Evolutionary conservation across 495 filamentous ascomycete species (phyloP).

Genomic region (Penicillium alfredii): DNA sequence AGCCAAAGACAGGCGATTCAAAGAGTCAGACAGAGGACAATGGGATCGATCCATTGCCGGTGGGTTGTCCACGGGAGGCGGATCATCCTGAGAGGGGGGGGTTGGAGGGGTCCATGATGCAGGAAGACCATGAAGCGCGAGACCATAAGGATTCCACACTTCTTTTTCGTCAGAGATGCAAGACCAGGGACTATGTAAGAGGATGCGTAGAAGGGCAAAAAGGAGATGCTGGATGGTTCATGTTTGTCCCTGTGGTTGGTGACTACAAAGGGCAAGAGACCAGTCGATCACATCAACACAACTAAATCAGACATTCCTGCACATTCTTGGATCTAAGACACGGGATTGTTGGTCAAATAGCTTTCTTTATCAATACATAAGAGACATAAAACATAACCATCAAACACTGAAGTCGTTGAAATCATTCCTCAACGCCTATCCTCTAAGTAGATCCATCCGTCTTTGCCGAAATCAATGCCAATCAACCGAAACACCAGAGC

Average conservation of each 20-base stretch:
- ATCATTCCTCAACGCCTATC: too few species aligned
- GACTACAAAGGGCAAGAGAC: constrained; percentile 13
- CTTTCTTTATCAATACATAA: too few species aligned
- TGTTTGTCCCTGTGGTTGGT: background rate
- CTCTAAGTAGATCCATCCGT: constrained; percentile 2
- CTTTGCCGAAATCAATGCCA: background rate
- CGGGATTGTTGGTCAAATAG: too few species aligned
- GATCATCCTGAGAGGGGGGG: constrained; percentile 18
- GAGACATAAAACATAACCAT: constrained; percentile 3
- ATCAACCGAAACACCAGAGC: constrained; percentile 16
- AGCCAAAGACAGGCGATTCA: constrained; percentile 44
- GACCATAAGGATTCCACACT: constrained; percentile 1
- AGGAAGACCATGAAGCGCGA: constrained; percentile 9
- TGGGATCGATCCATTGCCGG: constrained; percentile 14
- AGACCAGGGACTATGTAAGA: constrained; percentile 2
- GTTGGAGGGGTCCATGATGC: constrained; percentile 36
- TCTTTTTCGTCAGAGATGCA: too few species aligned
- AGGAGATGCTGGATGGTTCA: constrained; percentile 7
- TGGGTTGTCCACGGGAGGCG: constrained; percentile 14
- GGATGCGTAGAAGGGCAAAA: constrained; percentile 1
- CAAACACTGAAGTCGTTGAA: background rate
- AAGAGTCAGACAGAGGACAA: constrained; percentile 30
- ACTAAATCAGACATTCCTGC: background rate
- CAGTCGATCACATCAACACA: constrained; percentile 11
- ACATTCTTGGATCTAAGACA: background rate